Conservation (phyloP, 768 basidiomycete genomes). For the Leccinum incarnatum region DNA sequence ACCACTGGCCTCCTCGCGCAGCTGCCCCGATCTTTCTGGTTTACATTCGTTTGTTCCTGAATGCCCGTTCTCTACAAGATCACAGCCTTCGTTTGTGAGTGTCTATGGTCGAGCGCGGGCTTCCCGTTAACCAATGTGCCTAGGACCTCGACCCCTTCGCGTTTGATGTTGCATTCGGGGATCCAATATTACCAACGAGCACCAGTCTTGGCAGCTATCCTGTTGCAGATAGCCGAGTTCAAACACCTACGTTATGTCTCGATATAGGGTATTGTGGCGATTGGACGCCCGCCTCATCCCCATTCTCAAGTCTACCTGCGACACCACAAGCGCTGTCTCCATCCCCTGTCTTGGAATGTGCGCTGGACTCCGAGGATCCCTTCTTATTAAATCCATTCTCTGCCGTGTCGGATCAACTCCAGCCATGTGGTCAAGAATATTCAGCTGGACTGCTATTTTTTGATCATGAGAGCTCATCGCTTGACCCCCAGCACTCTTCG, state of each 20-base stretch:
- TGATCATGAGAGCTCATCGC: slow-evolving; percentile 9
- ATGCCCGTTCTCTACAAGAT: slow-evolving; percentile 33
- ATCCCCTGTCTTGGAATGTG: slow-evolving; percentile 23
- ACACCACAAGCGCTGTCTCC: slow-evolving; percentile 41
- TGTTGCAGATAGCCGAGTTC: slow-evolving; percentile 21
- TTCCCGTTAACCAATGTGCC: neutral
- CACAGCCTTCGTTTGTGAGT: slow-evolving; percentile 52
- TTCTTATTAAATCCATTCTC: slow-evolving; percentile 23
- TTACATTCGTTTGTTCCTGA: slow-evolving; percentile 33
- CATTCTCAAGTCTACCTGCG: slow-evolving; percentile 42
- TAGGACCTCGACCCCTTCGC: slow-evolving; percentile 32
- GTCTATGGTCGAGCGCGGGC: neutral
- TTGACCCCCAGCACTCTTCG: slow-evolving; percentile 6
- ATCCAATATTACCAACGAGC: slow-evolving; percentile 25
- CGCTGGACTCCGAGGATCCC: slow-evolving; percentile 19
- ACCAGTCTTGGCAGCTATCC: slow-evolving; percentile 23
- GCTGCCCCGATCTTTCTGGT: slow-evolving; percentile 32
- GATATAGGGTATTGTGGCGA: slow-evolving; percentile 38
- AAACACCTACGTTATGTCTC: slow-evolving; percentile 37
- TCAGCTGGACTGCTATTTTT: slow-evolving; percentile 21
- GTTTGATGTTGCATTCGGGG: slow-evolving; percentile 29
- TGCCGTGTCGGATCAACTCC: slow-evolving; percentile 10
- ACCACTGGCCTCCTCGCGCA: slow-evolving; percentile 15
- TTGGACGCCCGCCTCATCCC: slow-evolving; percentile 45
- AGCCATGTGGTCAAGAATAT: slow-evolving; percentile 20